A percentile compares a stretch with the other conserved stretches of the same genome.
Conservation (phyloP, 805 yeast species). For the Saturnispora galanensis region DNA sequence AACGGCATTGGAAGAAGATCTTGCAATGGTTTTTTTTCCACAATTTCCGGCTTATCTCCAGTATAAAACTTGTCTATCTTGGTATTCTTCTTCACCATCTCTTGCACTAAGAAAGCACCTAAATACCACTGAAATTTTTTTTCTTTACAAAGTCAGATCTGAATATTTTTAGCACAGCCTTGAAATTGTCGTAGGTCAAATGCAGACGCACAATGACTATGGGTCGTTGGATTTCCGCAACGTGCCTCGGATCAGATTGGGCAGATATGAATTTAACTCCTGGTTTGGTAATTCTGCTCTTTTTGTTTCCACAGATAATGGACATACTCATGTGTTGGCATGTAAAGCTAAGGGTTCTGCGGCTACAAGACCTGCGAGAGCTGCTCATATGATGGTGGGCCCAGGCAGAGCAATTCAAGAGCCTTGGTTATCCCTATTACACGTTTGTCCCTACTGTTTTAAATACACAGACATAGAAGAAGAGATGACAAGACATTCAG, state of each 20-base stretch:
- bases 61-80: slow-evolving; percentile 3
- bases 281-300: slow-evolving; percentile 88
- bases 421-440: slow-evolving; percentile 52
- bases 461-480: slow-evolving; percentile 50
- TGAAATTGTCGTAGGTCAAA: slow-evolving; percentile 10
- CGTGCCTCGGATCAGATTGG: slow-evolving; percentile 56
- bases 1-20: neutral
- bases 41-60: slow-evolving; percentile 4
- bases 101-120: neutral
- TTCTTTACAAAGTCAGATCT: neutral
- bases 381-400: neutral
- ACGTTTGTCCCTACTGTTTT: slow-evolving; percentile 77
- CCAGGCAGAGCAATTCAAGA: neutral
- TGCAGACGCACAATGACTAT: slow-evolving; percentile 34
- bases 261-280: slow-evolving; percentile 57
- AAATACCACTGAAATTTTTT: neutral
- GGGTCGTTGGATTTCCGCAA: slow-evolving; percentile 58
- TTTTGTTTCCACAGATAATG: slow-evolving; percentile 31
- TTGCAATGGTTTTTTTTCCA: neutral
- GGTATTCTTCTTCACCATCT: slow-evolving; percentile 7
- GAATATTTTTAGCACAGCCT: slow-evolving; percentile 8
- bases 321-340: slow-evolving; percentile 1
- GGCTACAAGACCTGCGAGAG: slow-evolving; percentile 3
- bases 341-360: neutral
- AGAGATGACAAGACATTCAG: slow-evolving; percentile 42